A percentile compares a stretch with the other conserved stretches of the same genome.
These are phyloP conservation scores for Suillus tomentosus DNA, from an alignment of 768 basidiomycete species.

Conservation along the genomic window DNA sequence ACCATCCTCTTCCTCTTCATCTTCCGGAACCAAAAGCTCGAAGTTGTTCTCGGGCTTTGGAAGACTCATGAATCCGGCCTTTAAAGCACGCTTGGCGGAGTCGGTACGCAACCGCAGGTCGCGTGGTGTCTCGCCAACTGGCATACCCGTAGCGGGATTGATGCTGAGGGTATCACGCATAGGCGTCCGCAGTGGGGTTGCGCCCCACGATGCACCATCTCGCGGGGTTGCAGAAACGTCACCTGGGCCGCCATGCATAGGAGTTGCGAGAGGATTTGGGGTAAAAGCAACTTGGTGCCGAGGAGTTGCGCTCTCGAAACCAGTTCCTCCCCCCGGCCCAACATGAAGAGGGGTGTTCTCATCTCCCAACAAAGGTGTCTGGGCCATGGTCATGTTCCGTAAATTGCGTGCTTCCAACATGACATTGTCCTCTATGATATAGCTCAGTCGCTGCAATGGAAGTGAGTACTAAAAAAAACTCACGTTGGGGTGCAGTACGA, in stretches of 20 bases:
- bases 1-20: constrained; percentile 57
- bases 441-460: constrained; percentile 13
- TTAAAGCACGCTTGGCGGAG: constrained; percentile 73
- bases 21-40: constrained; percentile 89
- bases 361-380: constrained; percentile 94
- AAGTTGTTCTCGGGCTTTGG: constrained; percentile 98
- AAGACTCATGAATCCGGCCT: constrained; percentile 78
- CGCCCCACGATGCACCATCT: constrained; percentile 41
- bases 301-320: constrained; percentile 96
- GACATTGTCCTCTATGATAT: constrained; percentile 82
- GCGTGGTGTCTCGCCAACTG: constrained; percentile 70
- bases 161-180: constrained; percentile 90
- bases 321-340: constrained; percentile 75
- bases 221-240: constrained; percentile 58
- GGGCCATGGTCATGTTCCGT: constrained; percentile 88
- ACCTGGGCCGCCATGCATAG: constrained; percentile 50
- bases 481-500: constrained; percentile 90
- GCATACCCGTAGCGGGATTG: constrained; percentile 67
- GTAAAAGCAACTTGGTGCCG: constrained; percentile 88
- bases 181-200: constrained; percentile 92
- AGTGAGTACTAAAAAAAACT: constrained; percentile 35
- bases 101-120: constrained; percentile 64
- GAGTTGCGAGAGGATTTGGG: constrained; percentile 94
- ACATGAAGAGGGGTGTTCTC: constrained; percentile 94
- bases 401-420: constrained; percentile 94